A percentile compares a stretch with the other conserved stretches of the same genome.
Conservation (phyloP, 2,329 filamentous ascomycete genomes). For the Ophiocordyceps camponoti-rufipedis region DNA sequence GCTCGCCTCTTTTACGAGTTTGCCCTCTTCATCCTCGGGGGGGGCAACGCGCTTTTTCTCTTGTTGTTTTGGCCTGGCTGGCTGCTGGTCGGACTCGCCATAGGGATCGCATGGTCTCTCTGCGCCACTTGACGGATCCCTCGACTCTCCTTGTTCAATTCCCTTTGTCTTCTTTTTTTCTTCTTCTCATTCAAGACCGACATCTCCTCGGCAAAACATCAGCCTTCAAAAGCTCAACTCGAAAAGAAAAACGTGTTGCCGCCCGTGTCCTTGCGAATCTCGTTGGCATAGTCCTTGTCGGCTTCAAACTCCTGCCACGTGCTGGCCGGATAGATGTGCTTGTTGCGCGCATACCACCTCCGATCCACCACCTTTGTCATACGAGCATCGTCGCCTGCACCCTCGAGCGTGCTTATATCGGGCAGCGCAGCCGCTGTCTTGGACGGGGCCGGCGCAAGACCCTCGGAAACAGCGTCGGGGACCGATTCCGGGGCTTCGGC, state of each 20-base stretch:
- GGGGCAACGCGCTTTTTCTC: slow-evolving; percentile 27
- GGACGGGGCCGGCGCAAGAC: slow-evolving; percentile 13
- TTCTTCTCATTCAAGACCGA: too few species aligned
- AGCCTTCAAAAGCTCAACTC: slow-evolving; percentile 8
- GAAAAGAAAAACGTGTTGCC: slow-evolving; percentile 90
- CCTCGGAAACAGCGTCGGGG: slow-evolving; percentile 6
- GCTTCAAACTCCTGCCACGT: slow-evolving; percentile 92
- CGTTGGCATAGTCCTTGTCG: slow-evolving; percentile 63
- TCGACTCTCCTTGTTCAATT: background rate
- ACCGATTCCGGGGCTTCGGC: slow-evolving; percentile 22
- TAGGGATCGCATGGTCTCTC: slow-evolving; percentile 13
- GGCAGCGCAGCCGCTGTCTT: slow-evolving; percentile 15
- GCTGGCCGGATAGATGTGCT: slow-evolving; percentile 94
- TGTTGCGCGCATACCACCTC: slow-evolving; percentile 93
- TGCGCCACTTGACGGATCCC: background rate
- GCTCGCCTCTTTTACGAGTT: slow-evolving; percentile 33
- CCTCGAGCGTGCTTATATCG: slow-evolving; percentile 47
- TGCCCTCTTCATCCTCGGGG: slow-evolving; percentile 29
- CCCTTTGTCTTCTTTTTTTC: too few species aligned
- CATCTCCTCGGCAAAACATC: too few species aligned
- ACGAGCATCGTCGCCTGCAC: slow-evolving; percentile 56
- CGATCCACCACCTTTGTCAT: slow-evolving; percentile 90
- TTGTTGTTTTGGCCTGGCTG: slow-evolving; percentile 40
- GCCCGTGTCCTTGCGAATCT: slow-evolving; percentile 64
- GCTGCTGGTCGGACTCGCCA: slow-evolving; percentile 23